Percentiles rank a stretch among this genome's conserved stretches.
Conservation (phyloP, 2,329 filamentous ascomycete species). For the Beauveria varroae region DNA sequence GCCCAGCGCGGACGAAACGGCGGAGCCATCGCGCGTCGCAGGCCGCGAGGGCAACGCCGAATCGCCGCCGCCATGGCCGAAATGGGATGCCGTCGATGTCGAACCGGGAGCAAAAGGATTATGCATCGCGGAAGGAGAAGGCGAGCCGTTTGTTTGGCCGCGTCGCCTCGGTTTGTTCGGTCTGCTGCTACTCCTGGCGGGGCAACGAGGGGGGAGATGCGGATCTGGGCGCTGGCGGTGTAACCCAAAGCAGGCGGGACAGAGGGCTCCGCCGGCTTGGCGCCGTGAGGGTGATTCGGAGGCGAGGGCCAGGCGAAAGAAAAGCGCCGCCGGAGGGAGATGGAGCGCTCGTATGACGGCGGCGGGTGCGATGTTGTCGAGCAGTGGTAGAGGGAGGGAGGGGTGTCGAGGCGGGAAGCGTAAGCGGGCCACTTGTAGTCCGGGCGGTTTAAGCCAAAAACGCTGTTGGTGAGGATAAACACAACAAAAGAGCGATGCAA, state of each 20-base stretch:
- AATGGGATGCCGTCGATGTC: conserved; percentile 10
- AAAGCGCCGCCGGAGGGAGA: not conserved
- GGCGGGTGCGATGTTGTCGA: not conserved
- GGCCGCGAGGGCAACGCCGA: conserved; percentile 26
- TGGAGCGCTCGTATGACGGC: not conserved
- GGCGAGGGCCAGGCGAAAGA: not conserved
- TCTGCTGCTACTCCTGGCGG: not conserved
- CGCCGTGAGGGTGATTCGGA: not conserved
- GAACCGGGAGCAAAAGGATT: not conserved
- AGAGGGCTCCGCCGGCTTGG: not conserved
- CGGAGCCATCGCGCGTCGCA: conserved; percentile 27
- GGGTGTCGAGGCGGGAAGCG: not conserved
- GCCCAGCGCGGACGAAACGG: conserved; percentile 2
- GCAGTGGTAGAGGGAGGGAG: not conserved
- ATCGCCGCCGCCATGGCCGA: conserved; percentile 23
- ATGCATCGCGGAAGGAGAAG: not conserved
- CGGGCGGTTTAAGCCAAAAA: not conserved
- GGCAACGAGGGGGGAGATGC: not conserved
- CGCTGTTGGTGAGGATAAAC: too few relatives aligned
- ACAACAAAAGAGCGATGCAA: too few relatives aligned
- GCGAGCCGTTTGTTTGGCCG: not conserved
- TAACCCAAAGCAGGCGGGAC: not conserved
- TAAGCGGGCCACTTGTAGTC: not conserved
- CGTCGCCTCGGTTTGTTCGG: not conserved
- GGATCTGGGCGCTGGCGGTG: not conserved